phyloP scores from a whole-genome alignment of 2,329 filamentous ascomycete species.

The Talaromyces sp. region DNA sequence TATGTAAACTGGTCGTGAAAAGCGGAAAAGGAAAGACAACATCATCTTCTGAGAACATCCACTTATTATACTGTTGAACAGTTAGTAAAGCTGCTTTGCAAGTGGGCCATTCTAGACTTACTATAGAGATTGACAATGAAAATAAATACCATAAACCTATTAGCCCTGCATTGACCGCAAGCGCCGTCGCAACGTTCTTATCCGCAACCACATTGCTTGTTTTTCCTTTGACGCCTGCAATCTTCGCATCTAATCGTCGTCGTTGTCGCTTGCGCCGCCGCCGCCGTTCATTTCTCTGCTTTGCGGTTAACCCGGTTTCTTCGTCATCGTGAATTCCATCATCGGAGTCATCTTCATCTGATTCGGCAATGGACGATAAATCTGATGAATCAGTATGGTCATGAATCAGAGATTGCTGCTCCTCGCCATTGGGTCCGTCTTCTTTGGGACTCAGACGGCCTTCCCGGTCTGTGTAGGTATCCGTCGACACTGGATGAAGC shows the following conservation, averaged over 20 bases:
- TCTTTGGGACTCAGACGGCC: conserved; percentile 24
- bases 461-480: conserved; percentile 37
- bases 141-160: conserved; percentile 90
- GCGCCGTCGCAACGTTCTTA: conserved; percentile 65
- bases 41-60: conserved; percentile 90
- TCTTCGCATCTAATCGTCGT: conserved; percentile 67
- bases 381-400: conserved; percentile 42
- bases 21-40: conserved; percentile 92
- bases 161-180: conserved; percentile 73
- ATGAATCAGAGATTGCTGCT: conserved; percentile 34
- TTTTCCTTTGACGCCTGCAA: conserved; percentile 60
- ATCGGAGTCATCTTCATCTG: conserved; percentile 62
- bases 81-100: conserved; percentile 4
- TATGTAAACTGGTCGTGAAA: conserved; percentile 92
- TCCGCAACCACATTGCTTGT: conserved; percentile 72
- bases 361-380: conserved; percentile 44
- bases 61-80: conserved; percentile 83
- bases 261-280: conserved; percentile 66
- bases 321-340: conserved; percentile 80
- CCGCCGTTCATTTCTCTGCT: conserved; percentile 65
- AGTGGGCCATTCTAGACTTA: conserved; percentile 52
- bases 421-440: conserved; percentile 32
- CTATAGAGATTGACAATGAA: conserved; percentile 86
- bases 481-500: conserved; percentile 36
- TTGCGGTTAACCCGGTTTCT: conserved; percentile 78